Evolutionary conservation across 2,329 filamentous ascomycete genomes (phyloP).

Genomic region (Achaetomium macrosporum): DNA sequence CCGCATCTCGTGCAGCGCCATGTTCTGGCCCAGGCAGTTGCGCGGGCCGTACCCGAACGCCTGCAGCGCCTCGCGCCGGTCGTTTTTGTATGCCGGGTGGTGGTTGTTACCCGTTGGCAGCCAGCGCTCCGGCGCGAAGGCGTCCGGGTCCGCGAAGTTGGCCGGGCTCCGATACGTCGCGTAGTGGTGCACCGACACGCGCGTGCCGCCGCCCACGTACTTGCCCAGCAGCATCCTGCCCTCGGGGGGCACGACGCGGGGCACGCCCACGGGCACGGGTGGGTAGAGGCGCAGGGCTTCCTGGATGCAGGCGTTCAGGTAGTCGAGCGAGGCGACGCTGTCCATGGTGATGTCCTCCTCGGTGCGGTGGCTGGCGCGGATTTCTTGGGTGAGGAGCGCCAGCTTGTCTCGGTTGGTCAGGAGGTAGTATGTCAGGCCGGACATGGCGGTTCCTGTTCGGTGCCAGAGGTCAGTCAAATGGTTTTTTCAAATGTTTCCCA

Average conservation of each 20-base stretch:
- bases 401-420: background rate
- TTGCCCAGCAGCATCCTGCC: background rate
- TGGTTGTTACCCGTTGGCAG: background rate
- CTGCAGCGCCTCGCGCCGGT: background rate
- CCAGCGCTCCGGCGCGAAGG: background rate
- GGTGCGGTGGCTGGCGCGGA: background rate
- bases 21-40: background rate
- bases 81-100: background rate
- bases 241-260: background rate
- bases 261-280: background rate
- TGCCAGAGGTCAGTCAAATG: too few species aligned
- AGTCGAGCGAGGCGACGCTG: background rate
- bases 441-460: background rate
- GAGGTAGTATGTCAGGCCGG: background rate
- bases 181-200: background rate
- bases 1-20: background rate
- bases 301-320: background rate
- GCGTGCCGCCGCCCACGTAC: background rate
- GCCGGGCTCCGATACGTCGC: background rate
- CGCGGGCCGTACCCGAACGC: background rate
- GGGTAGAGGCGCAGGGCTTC: slow-evolving; percentile 1
- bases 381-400: background rate
- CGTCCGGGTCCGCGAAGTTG: background rate
- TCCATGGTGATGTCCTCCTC: background rate
- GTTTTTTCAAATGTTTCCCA: too few species aligned